Evolutionary conservation across 202 grass and related monocot species (phyloP), one percentile per base, ranked within the genome.

Genomic region (Panicum hallii): DNA sequence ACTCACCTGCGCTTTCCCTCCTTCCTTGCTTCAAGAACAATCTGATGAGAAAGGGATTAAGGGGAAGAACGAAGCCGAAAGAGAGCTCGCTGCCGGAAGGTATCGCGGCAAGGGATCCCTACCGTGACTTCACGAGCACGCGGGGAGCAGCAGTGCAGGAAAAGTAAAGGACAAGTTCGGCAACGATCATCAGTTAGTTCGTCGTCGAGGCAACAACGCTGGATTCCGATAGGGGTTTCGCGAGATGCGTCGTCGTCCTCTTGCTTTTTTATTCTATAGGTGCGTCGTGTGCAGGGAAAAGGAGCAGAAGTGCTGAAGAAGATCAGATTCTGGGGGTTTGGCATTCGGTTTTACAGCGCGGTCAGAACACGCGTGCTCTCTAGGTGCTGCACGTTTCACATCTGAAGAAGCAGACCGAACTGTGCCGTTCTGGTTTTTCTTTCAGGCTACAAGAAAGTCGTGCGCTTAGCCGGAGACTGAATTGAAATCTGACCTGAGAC

Each of bases 21-120:
- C 48, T 84, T 67, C 68, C 77, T 89, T 89, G 44, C 87, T 85
- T 89, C 30, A 75, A 15, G 11, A 54, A 70, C 82, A 89, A 85
- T 63, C 63, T 5, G 36, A 38, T 32, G 32, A 56, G 17, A 50
- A 49, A 17, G 14, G 3, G 20, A 11, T 5, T 32, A 32, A 32
- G 32, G 32, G 32, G 2, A 32, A 32, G 32, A 32, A 32, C 32
- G 40, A 23, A 46, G 11, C 5, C 12, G 19, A 36, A 44, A 52
- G 26, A 16, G 57, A 0, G 16, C 58, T 11, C 6, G 81, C 38
- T 41, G 46, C 62, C 28, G 71, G 14, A 62, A 82, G 63, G 79
- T 50, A 82, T 77, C 72, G 34, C 55, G 19, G 86, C 86, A 88
- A 83, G 79, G 86, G 34, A 88, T 83, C 74, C 74, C 60, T 30